These are phyloP conservation scores for Primulina huaijiensis DNA, from an alignment of 257 asterid genomes.

Conservation along the genomic window DNA sequence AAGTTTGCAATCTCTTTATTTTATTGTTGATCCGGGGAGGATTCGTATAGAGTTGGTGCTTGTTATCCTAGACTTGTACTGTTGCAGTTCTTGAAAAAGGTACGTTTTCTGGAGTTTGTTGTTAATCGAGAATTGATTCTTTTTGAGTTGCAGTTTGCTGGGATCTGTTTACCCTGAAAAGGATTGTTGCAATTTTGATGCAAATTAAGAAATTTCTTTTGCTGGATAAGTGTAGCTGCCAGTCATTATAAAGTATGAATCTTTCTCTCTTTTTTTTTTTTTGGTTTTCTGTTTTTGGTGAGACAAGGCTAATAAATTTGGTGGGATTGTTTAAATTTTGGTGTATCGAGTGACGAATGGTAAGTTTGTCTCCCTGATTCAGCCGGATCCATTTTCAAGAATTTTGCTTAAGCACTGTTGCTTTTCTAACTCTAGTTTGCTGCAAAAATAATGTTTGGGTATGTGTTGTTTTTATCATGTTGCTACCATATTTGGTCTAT, in stretches of 20 bases:
- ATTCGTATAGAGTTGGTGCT: conserved; percentile 1
- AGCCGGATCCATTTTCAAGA: conserved; percentile 4
- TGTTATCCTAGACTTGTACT: not conserved
- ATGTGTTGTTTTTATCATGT: no score
- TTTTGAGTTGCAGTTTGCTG: conserved; percentile 22
- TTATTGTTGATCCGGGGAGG: not conserved
- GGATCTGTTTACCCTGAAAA: conserved; percentile 29
- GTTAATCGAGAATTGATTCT: not conserved
- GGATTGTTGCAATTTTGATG: conserved; percentile 15
- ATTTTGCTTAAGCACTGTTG: not conserved
- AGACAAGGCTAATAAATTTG: conserved; percentile 4
- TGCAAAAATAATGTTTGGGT: not conserved
- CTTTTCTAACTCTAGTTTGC: not conserved
- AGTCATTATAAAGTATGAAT: conserved; percentile 7
- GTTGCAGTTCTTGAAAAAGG: conserved; percentile 20
- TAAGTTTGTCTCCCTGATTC: conserved; percentile 19
- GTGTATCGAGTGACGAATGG: not conserved
- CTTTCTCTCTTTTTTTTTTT: not conserved
- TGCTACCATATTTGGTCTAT: no score
- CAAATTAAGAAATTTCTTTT: not conserved
- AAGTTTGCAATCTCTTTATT: conserved; percentile 8
- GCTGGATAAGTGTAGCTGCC: not conserved
- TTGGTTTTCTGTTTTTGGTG: conserved; percentile 5
- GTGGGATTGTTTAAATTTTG: conserved; percentile 16
- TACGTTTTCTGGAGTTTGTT: conserved; percentile 12